Conservation (phyloP, 192 early-diverging fungal species). For the Coemansia sp. region DNA sequence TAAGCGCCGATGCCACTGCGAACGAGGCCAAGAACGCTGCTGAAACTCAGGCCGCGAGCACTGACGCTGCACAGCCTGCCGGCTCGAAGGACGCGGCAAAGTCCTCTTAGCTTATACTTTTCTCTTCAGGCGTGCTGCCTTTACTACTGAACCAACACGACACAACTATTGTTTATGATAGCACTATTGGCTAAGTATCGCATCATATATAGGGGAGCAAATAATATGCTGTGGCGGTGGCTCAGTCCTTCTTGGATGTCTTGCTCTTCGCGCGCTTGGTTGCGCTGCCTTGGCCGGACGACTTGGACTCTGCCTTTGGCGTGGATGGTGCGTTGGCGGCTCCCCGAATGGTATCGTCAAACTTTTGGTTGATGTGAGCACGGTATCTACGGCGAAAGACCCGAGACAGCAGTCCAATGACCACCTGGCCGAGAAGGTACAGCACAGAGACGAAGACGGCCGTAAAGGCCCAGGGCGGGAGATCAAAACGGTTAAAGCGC, state of each 20-base stretch:
- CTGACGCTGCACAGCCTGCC: not conserved
- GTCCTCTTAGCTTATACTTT: not conserved
- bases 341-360: not conserved
- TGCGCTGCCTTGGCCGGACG: conserved; percentile 15
- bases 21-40: conserved; percentile 25
- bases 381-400: conserved; percentile 26
- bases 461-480: conserved; percentile 51
- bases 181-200: not conserved
- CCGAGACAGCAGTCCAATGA: conserved; percentile 15
- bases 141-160: not conserved
- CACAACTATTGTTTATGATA: not conserved
- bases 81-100: conserved; percentile 4
- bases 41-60: conserved; percentile 1
- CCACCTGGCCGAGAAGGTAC: conserved; percentile 43
- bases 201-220: not conserved
- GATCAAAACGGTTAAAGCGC: conserved; percentile 39
- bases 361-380: conserved; percentile 20
- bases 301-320: conserved; percentile 11
- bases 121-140: not conserved
- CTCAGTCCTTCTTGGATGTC: conserved; percentile 25
- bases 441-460: conserved; percentile 38
- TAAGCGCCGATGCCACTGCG: conserved; percentile 35
- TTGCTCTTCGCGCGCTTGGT: conserved; percentile 40
- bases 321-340: not conserved
- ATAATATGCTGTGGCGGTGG: not conserved